Evolutionary conservation across 805 yeast species (phyloP), one percentile per base, ranked within the genome.

Genomic region (Ogataea polymorpha): DNA sequence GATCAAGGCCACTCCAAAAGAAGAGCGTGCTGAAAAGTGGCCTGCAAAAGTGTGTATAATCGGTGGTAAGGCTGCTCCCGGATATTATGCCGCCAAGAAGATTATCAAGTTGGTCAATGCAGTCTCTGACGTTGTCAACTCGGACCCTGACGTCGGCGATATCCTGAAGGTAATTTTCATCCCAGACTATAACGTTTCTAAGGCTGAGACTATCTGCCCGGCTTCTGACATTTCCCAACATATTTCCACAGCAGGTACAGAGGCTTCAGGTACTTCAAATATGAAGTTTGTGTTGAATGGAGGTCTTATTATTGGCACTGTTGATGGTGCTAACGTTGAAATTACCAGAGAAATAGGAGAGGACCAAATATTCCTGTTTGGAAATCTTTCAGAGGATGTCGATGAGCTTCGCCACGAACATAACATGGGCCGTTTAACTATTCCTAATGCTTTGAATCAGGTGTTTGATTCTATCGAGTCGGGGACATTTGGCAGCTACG

Each of bases 1-100:
- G 49, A 81, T 89, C 64, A 88, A 88, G 68, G 69, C 75, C 34
- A 70, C 86, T 49, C 65, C 86, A 25, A 68, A 74, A 8, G 76
- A 75, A 41, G 83, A 87, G 65, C 71, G 84, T 56, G 69, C 72
- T 32, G 55, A 63, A 48, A 75, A 77, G 56, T 79, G 74, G 62
- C 75, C 79, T 44, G 82, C 96, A 45, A 86, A 83, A 59, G 93
- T 86, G 42, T 75, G 80, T 31, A 76, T 89, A 46, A 80, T 90
- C 63, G 97, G 97, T 51, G 97, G 97, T 60, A 89, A 90, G 67
- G 85, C 95, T 45, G 97, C 97, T 9, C 97, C 97, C n/a, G 97
- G 97, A 50, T 89, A 89, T 64, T 89, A 86, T 68, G 86, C 89
- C 80, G 97, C 97, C 45, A 89, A 89, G 67, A 77, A 85, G 44